phyloP scores from a whole-genome alignment of 129 eudicot species.

The Centaurea solstitialis region DNA sequence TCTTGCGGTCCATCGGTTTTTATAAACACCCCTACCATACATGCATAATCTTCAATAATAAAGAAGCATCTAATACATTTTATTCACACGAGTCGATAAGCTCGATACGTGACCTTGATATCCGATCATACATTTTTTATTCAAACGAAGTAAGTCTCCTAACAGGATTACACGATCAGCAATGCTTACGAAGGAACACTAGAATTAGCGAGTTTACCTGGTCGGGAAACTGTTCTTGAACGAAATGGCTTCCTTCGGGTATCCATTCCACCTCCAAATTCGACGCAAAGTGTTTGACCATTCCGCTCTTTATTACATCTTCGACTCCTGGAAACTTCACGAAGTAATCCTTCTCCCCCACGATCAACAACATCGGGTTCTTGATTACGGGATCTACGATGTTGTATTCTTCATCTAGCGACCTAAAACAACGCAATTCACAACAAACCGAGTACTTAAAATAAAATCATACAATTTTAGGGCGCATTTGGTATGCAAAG shows the following conservation, averaged over 20 bases:
- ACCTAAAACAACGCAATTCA: conserved; percentile 21
- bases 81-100: neutral
- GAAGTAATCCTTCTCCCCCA: conserved; percentile 53
- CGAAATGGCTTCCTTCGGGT: conserved; percentile 46
- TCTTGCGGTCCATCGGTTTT: too few relatives aligned
- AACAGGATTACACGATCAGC: too few relatives aligned
- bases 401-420: conserved; percentile 39
- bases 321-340: conserved; percentile 39
- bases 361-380: conserved; percentile 45
- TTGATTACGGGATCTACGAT: conserved; percentile 34
- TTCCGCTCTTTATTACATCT: conserved; percentile 33
- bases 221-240: conserved; percentile 54
- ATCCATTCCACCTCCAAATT: conserved; percentile 38
- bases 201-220: conserved; percentile 43
- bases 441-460: neutral
- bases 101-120: neutral
- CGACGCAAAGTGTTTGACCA: conserved; percentile 25
- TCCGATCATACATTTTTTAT: neutral
- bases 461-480: too few relatives aligned
- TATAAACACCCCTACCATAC: too few relatives aligned
- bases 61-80: neutral
- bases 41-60: neutral
- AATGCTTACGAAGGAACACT: conserved; percentile 40
- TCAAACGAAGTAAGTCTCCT: neutral
- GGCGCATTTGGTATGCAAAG: neutral